Conservation (phyloP, 148 eudicot genomes). For the Fallopia convolvulus region DNA sequence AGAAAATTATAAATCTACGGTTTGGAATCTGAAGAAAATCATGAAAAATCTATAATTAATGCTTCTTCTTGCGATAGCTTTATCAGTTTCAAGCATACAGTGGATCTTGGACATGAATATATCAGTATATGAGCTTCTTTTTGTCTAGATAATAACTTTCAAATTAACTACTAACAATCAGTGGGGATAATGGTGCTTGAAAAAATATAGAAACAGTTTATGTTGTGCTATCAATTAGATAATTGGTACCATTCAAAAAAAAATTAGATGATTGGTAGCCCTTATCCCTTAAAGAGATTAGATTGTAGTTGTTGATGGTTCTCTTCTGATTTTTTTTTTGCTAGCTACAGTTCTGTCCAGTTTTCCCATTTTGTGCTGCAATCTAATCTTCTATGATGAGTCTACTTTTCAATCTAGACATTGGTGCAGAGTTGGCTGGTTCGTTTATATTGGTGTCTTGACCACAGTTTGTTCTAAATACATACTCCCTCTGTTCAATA, state of each 20-base stretch:
- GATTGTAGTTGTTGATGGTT: background rate
- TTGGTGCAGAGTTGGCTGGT: background rate
- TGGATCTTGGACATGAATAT: slow-evolving; percentile 3
- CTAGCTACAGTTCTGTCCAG: background rate
- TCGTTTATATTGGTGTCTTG: background rate
- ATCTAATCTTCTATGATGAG: background rate
- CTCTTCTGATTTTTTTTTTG: background rate
- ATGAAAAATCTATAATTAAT: background rate
- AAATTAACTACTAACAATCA: background rate
- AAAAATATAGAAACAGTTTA: background rate
- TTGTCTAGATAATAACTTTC: background rate
- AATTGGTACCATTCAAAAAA: background rate
- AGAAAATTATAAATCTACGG: background rate
- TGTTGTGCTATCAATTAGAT: background rate
- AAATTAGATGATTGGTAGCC: background rate
- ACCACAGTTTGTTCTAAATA: background rate
- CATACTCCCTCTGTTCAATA: too few species aligned
- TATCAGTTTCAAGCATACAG: background rate
- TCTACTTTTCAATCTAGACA: background rate
- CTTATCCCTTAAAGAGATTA: background rate
- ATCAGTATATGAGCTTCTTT: background rate
- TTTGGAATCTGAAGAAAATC: background rate
- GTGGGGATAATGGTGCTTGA: background rate
- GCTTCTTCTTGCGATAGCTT: background rate
- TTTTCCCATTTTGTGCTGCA: background rate